These are phyloP conservation scores for Taiozyma onychis DNA, from an alignment of 1,139 yeast genomes.

Conservation along the genomic window DNA sequence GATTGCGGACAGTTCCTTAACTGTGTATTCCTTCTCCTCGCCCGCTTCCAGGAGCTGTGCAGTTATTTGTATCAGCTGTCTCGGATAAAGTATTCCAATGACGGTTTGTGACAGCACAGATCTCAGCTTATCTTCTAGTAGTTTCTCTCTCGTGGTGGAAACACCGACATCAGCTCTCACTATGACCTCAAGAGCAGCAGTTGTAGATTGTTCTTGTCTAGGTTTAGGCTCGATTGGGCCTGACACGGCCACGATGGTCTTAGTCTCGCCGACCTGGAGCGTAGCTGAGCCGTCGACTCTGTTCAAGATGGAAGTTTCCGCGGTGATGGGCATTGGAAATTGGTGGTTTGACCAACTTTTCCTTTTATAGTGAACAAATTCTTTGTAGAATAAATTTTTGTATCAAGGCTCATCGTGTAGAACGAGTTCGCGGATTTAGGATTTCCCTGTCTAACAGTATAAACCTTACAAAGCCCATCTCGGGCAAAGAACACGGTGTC, in stretches of 20 bases:
- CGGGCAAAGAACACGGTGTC: background rate
- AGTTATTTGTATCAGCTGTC: conserved; percentile 80
- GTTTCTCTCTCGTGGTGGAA: conserved; percentile 69
- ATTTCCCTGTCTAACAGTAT: no score
- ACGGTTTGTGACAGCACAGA: conserved; percentile 58
- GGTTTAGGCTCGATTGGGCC: conserved; percentile 89
- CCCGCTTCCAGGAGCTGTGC: conserved; percentile 74
- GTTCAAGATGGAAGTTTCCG: conserved; percentile 32
- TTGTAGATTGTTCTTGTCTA: conserved; percentile 80
- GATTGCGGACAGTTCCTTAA: conserved; percentile 62
- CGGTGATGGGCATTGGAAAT: conserved; percentile 3
- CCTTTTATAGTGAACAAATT: no score
- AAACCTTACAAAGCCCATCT: background rate
- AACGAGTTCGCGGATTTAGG: background rate
- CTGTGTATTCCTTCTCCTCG: conserved; percentile 33
- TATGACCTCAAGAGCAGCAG: conserved; percentile 72
- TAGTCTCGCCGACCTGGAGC: conserved; percentile 43
- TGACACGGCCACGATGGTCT: conserved; percentile 68
- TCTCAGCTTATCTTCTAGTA: conserved; percentile 66
- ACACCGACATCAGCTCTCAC: conserved; percentile 77
- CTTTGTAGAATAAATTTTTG: background rate
- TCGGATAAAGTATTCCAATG: conserved; percentile 65
- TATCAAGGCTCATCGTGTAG: background rate
- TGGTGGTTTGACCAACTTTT: background rate
- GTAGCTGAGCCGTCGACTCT: conserved; percentile 81